Evolutionary conservation across 2,329 filamentous ascomycete species (phyloP), one percentile per base, ranked within the genome.

Genomic region (Trichoderma asperellum): DNA sequence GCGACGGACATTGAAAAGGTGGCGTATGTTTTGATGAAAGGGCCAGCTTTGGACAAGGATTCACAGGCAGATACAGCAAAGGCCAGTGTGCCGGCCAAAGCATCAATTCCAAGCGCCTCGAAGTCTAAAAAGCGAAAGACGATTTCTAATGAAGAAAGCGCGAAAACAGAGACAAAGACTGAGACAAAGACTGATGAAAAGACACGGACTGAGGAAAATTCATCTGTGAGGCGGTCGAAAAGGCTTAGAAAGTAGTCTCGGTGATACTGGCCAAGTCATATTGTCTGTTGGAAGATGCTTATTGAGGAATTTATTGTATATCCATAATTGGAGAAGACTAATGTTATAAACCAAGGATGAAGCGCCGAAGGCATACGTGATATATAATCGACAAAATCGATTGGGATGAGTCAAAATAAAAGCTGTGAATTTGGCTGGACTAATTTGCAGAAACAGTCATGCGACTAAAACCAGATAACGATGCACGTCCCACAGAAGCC

Each of bases 1-100:
- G 89, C 89, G 1, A 82, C 88, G 52, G 88, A 92, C 40, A 80
- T 91, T 5, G 92, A 94, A 78, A 90, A 86, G 76, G 91, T 90
- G 21, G 91, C 91, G 2, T 93, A 89, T 75, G 90, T 92, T 11
- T 76, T 92, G 61, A 86, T 92, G 75, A 88, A 81, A 73, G 74
- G 79, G 32, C 55, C 73, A 4, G 71, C 73, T 37, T 57, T 24
- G 5, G 16, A 5, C 16, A 66, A 60, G 8, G 43, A 37, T 1
- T 21, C 43, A 1, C 55, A 49, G 2, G 24, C 32, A 24, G 57
- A 12, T 40, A 5, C 60, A 8, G n/a, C n/a, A n/a, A 59, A 32
- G 6, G 24, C 21, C 3, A 37, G n/a, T 29, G 37, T 21, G 1
- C 34, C 47, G 5, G 43, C 29, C 57, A 66, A 61, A 34, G 32